Percentiles rank a stretch among this genome's conserved stretches.
These are phyloP conservation scores for Lobulomyces angularis DNA, from an alignment of 192 early-diverging fungal genomes.

Conservation along the genomic window DNA sequence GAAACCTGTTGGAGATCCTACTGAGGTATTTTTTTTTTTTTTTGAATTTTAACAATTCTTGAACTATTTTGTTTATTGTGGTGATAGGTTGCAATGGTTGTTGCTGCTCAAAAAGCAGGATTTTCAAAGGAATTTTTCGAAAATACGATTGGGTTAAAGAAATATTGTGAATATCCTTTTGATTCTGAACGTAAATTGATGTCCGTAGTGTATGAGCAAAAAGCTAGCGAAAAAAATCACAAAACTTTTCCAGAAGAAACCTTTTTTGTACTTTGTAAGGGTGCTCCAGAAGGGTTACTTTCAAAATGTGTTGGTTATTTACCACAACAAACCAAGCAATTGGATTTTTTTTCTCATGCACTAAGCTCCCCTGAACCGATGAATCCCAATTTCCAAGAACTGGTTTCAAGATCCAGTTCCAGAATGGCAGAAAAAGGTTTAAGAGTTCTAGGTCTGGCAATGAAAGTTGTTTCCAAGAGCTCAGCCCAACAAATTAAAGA, in stretches of 20 bases:
- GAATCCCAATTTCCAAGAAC: constrained; percentile 45
- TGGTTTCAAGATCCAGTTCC: constrained; percentile 45
- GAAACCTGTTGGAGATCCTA: constrained; percentile 79
- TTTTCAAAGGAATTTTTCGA: constrained; percentile 51
- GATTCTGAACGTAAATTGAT: constrained; percentile 93
- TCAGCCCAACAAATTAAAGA: constrained; percentile 37
- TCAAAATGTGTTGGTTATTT: constrained; percentile 53
- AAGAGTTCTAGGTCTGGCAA: constrained; percentile 79
- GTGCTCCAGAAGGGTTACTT: constrained; percentile 85
- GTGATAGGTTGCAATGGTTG: constrained; percentile 78
- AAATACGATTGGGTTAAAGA: constrained; percentile 42
- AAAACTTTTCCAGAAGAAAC: constrained; percentile 11
- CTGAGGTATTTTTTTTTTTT: no score
- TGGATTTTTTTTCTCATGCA: constrained; percentile 17
- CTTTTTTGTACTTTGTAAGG: constrained; percentile 66
- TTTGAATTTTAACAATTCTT: no score
- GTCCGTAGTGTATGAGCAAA: constrained; percentile 62
- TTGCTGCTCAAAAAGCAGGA: constrained; percentile 73
- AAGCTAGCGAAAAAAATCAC: background rate
- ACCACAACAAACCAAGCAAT: constrained; percentile 12
- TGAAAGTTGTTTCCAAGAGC: constrained; percentile 48
- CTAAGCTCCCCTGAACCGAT: constrained; percentile 22
- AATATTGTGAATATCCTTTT: constrained; percentile 75
- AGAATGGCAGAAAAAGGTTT: constrained; percentile 76
- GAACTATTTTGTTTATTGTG: no score